Conservation (phyloP, 805 yeast genomes). For the Isabelozyma gotoi region DNA sequence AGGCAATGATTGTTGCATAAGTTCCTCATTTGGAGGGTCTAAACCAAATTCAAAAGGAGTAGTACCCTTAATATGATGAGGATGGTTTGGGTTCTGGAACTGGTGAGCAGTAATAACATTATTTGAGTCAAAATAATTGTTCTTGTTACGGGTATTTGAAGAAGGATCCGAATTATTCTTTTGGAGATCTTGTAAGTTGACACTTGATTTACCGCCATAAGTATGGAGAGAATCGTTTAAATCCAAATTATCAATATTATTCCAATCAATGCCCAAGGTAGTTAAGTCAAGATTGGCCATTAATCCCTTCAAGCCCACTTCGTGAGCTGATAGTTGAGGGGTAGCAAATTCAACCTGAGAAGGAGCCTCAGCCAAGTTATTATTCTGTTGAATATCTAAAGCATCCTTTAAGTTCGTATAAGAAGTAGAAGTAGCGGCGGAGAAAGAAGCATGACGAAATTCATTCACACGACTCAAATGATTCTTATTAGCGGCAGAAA, state of each 20-base stretch:
- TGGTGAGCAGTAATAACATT: constrained; percentile 19
- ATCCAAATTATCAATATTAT: constrained; percentile 27
- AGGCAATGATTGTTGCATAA: constrained; percentile 5
- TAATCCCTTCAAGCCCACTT: constrained; percentile 31
- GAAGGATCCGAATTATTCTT: neutral
- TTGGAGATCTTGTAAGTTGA: neutral
- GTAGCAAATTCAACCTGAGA: constrained; percentile 78
- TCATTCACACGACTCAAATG: constrained; percentile 6
- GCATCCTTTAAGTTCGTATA: constrained; percentile 56
- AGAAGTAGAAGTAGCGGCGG: constrained; percentile 61
- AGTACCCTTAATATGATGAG: constrained; percentile 40
- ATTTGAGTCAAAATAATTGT: constrained; percentile 15
- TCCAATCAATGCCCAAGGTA: constrained; percentile 32
- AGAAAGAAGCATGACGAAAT: constrained; percentile 56
- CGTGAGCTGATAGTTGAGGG: constrained; percentile 64
- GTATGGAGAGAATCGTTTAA: constrained; percentile 13
- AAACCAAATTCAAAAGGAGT: constrained; percentile 35
- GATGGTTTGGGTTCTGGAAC: constrained; percentile 36
- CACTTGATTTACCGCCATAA: neutral
- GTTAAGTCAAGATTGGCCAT: constrained; percentile 36
- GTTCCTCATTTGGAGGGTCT: constrained; percentile 17
- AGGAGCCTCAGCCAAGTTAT: constrained; percentile 44
- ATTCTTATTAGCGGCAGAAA: constrained; percentile 2
- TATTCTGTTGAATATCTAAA: constrained; percentile 28
- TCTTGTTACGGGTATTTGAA: neutral